A percentile compares a stretch with the other conserved stretches of the same genome.
These are phyloP conservation scores for Brassica cretica DNA, from an alignment of 345 rosid species.

Conservation along the genomic window DNA sequence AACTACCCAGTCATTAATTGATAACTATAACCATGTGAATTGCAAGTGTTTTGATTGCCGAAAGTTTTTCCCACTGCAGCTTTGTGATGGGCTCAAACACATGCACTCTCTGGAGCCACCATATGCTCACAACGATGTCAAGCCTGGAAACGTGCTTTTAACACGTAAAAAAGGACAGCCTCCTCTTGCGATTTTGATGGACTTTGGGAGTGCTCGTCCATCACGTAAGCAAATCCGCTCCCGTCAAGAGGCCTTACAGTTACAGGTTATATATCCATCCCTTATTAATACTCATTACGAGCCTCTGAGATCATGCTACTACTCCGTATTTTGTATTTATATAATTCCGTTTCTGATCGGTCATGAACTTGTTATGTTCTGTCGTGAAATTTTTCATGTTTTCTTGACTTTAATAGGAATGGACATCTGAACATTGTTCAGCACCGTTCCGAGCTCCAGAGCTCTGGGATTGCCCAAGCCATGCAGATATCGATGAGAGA, in stretches of 20 bases:
- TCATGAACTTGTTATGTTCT: constrained; percentile 7
- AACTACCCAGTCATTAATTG: not conserved
- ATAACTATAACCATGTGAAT: not conserved
- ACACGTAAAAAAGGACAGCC: constrained; percentile 72
- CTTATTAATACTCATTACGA: not conserved
- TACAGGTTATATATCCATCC: constrained; percentile 63
- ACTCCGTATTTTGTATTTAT: not conserved
- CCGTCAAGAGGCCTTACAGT: constrained; percentile 86
- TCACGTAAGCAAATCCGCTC: constrained; percentile 84
- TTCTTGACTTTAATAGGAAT: constrained; percentile 53
- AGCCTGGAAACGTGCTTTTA: constrained; percentile 86
- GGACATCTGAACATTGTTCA: constrained; percentile 97
- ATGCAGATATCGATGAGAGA: constrained; percentile 93
- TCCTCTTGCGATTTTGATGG: constrained; percentile 96
- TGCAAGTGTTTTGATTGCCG: constrained; percentile 11
- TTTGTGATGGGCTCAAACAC: constrained; percentile 95
- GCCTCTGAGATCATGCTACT: constrained; percentile 8
- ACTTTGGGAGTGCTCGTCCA: constrained; percentile 92
- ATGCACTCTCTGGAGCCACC: constrained; percentile 94
- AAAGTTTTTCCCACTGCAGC: constrained; percentile 50
- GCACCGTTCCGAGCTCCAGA: constrained; percentile 99
- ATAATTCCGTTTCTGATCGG: not conserved
- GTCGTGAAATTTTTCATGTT: not conserved
- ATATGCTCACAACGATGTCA: constrained; percentile 98
- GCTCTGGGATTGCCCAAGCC: constrained; percentile 98